Conservation (phyloP, 2,329 filamentous ascomycete species). For the Neonectria magnoliae region DNA sequence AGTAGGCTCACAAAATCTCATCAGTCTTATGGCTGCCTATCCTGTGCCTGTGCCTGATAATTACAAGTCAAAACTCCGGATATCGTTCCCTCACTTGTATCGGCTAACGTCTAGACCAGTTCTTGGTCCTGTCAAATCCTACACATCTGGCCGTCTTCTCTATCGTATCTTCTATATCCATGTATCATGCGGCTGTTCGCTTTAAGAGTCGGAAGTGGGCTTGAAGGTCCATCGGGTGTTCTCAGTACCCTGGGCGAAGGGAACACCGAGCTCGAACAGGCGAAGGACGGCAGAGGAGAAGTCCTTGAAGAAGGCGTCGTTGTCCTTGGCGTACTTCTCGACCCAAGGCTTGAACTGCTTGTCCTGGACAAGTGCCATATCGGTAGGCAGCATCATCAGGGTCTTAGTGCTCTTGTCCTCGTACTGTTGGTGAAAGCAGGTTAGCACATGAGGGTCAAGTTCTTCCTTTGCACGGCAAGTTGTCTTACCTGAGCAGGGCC, state of each 20-base stretch:
- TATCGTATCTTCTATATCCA: not conserved
- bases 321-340: conserved; percentile 90
- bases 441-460: conserved; percentile 16
- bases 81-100: conserved; percentile 38
- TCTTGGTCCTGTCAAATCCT: conserved; percentile 30
- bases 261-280: conserved; percentile 94
- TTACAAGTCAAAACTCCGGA: conserved; percentile 44
- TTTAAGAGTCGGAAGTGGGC: conserved; percentile 53
- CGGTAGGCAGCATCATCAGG: conserved; percentile 97
- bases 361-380: conserved; percentile 88
- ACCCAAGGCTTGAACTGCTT: conserved; percentile 84
- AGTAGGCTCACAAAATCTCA: conserved; percentile 13
- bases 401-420: conserved; percentile 88
- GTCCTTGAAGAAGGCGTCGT: conserved; percentile 91
- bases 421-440: conserved; percentile 60
- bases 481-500: conserved; percentile 75
- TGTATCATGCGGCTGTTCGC: not conserved
- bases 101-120: conserved; percentile 31
- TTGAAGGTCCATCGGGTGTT: conserved; percentile 72
- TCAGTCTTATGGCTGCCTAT: conserved; percentile 22
- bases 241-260: conserved; percentile 75
- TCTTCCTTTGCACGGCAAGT: not conserved
- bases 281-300: conserved; percentile 82
- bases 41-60: conserved; percentile 25
- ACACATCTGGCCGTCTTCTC: conserved; percentile 10